Evolutionary conservation across 1,284 basidiomycete genomes (phyloP).

Genomic region (Cryptococcus hybrid): DNA sequence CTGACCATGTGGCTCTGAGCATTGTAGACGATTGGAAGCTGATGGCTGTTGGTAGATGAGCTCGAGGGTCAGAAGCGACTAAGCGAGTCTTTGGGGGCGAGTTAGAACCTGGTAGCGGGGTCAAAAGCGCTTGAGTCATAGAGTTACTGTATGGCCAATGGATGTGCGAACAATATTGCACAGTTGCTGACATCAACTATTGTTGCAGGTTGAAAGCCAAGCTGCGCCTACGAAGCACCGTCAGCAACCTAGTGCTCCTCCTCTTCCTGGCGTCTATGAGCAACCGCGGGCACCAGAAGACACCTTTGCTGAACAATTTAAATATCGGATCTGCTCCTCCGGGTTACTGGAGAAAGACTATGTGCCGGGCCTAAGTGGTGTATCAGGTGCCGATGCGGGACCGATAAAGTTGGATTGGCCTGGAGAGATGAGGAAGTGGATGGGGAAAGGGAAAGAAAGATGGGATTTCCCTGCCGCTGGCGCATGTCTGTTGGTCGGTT

Average conservation of each 20-base stretch:
- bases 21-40: not conserved
- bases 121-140: not conserved
- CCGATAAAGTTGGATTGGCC: not conserved
- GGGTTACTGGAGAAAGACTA: conserved; percentile 42
- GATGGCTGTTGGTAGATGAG: conserved; percentile 1
- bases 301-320: conserved; percentile 41
- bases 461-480: conserved; percentile 25
- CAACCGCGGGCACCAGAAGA: conserved; percentile 4
- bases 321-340: conserved; percentile 41
- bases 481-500: conserved; percentile 10
- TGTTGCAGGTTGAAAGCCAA: not conserved
- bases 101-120: not conserved
- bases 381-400: not conserved
- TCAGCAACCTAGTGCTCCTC: not conserved
- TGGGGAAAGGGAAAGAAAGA: conserved; percentile 6
- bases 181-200: not conserved
- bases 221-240: not conserved
- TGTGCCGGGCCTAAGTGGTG: conserved; percentile 17
- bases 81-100: conserved; percentile 1
- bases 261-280: conserved; percentile 2
- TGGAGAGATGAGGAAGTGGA: not conserved
- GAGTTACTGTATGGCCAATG: not conserved
- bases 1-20: not conserved
- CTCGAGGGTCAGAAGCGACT: not conserved
- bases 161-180: not conserved